Evolutionary conservation across 257 asterid species (phyloP).

Genomic region (Solanum tarijense): DNA sequence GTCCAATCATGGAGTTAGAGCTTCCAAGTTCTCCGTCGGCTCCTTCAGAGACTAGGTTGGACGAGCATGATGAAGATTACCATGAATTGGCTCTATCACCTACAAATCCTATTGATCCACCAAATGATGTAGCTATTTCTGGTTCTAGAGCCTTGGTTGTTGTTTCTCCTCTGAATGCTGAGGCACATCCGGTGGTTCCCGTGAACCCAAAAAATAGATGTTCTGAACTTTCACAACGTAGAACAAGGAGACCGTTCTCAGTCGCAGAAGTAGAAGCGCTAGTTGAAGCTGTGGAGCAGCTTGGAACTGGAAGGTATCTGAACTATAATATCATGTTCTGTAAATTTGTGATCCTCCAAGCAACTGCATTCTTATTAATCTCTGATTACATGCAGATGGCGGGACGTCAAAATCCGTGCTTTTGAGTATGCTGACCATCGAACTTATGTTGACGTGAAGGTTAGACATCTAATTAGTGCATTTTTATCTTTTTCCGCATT

Average conservation of each 20-base stretch:
- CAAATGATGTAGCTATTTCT: slow-evolving; percentile 20
- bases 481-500: neutral
- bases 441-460: slow-evolving; percentile 95
- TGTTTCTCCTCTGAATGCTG: slow-evolving; percentile 25
- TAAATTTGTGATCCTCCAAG: neutral
- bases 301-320: slow-evolving; percentile 86
- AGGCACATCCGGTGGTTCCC: slow-evolving; percentile 49
- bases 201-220: slow-evolving; percentile 45
- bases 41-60: slow-evolving; percentile 26
- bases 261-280: slow-evolving; percentile 88
- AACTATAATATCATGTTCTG: neutral
- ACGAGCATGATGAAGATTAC: slow-evolving; percentile 14
- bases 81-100: slow-evolving; percentile 22
- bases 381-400: slow-evolving; percentile 62
- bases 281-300: slow-evolving; percentile 86
- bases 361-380: neutral
- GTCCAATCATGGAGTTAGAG: slow-evolving; percentile 42
- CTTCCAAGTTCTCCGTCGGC: slow-evolving; percentile 29
- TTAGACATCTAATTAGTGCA: slow-evolving; percentile 4
- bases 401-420: slow-evolving; percentile 84
- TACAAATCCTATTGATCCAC: slow-evolving; percentile 16
- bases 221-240: slow-evolving; percentile 68
- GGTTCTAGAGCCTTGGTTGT: slow-evolving; percentile 58
- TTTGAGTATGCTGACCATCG: slow-evolving; percentile 88
- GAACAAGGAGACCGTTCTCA: slow-evolving; percentile 88